Percentiles rank a stretch among this genome's conserved stretches.
These are phyloP conservation scores for Rhodotorula babjevae DNA, from an alignment of 768 basidiomycete species.

Conservation along the genomic window DNA sequence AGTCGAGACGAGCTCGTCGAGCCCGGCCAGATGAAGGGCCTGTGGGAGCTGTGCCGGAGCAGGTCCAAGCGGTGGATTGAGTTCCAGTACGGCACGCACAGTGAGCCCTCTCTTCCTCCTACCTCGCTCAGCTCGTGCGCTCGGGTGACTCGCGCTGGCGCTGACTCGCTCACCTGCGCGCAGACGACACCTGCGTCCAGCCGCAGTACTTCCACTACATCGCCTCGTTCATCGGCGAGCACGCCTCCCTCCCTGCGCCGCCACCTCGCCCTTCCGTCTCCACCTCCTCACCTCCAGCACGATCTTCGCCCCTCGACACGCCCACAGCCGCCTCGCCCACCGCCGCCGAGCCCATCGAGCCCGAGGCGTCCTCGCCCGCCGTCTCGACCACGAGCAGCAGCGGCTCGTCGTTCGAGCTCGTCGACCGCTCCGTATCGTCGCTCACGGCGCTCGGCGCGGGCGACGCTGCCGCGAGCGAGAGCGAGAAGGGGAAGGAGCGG, in stretches of 20 bases:
- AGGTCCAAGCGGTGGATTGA: constrained; percentile 45
- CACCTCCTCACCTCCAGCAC: background rate
- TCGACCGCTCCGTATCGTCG: background rate
- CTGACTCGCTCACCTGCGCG: background rate
- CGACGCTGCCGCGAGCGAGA: background rate
- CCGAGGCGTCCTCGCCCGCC: background rate
- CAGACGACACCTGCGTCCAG: constrained; percentile 49
- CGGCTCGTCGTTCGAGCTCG: constrained; percentile 13
- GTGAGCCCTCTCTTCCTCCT: constrained; percentile 11
- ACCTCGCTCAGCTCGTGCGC: background rate
- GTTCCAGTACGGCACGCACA: constrained; percentile 48
- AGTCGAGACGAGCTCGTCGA: constrained; percentile 67
- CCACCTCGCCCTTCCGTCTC: background rate
- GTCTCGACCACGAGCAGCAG: background rate
- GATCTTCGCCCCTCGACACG: background rate
- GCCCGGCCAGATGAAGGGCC: constrained; percentile 65
- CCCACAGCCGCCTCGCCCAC: background rate
- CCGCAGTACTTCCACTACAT: constrained; percentile 46
- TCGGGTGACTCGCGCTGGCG: background rate
- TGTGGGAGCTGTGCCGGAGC: constrained; percentile 39
- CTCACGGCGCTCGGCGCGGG: background rate
- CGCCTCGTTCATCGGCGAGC: constrained; percentile 15
- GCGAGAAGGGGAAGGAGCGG: background rate
- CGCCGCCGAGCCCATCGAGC: background rate
- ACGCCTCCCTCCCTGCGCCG: background rate